Evolutionary conservation across 148 eudicot species (phyloP).

Genomic region (Polygonum aviculare): DNA sequence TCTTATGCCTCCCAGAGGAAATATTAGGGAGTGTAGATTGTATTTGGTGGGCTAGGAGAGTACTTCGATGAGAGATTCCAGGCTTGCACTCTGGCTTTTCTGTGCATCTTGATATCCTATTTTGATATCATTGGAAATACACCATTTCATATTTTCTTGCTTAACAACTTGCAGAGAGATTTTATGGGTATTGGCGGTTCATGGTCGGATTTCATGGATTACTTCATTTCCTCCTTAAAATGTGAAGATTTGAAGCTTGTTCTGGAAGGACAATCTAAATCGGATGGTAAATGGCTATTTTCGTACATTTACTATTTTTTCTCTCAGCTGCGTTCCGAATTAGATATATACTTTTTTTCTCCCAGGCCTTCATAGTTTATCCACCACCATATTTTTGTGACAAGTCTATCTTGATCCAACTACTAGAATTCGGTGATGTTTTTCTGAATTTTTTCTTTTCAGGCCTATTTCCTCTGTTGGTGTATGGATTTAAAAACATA

Average conservation of each 20-base stretch:
- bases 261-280: slow-evolving; percentile 45
- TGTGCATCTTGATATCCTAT: neutral
- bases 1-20: neutral
- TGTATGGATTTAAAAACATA: neutral
- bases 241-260: slow-evolving; percentile 69
- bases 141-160: neutral
- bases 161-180: slow-evolving; percentile 49
- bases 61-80: neutral
- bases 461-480: neutral
- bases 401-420: slow-evolving; percentile 1
- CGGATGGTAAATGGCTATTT: slow-evolving; percentile 33
- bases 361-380: neutral
- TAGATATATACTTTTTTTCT: neutral
- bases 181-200: slow-evolving; percentile 72
- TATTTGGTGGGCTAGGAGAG: neutral
- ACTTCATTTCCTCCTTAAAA: slow-evolving; percentile 47
- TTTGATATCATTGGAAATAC: neutral
- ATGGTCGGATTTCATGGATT: slow-evolving; percentile 75
- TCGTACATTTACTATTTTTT: neutral
- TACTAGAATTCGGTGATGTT: neutral
- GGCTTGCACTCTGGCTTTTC: neutral
- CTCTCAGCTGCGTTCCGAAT: neutral
- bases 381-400: neutral
- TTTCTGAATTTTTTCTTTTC: neutral
- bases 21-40: neutral